Percentiles rank a stretch among this genome's conserved stretches.
Conservation (phyloP, 306 rosid genomes). For the Citrullus amarus region DNA sequence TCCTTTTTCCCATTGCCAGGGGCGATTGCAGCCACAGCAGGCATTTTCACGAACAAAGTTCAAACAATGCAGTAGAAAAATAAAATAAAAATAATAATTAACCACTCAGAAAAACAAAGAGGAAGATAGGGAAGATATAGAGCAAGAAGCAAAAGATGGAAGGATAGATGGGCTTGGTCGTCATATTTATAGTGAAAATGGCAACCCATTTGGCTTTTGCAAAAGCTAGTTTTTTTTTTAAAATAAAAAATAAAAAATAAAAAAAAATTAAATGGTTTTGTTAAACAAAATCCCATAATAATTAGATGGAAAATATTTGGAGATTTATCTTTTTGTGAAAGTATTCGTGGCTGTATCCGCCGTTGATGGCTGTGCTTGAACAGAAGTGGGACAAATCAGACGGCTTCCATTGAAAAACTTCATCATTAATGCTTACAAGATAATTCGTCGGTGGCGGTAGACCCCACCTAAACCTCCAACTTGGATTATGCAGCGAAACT, state of each 20-base stretch:
- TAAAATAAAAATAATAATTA: not conserved
- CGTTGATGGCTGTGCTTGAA: not conserved
- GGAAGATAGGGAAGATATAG: not conserved
- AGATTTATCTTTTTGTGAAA: not conserved
- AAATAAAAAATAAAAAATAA: too few species aligned
- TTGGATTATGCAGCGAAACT: not conserved
- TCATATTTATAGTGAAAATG: not conserved
- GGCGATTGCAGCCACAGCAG: conserved; percentile 41
- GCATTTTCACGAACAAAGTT: conserved; percentile 31
- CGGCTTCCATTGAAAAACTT: not conserved
- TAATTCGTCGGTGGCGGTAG: conserved; percentile 8
- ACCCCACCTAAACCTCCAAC: not conserved
- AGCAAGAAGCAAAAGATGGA: not conserved
- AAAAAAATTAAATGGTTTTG: too few species aligned
- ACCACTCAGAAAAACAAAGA: not conserved
- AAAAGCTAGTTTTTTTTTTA: not conserved
- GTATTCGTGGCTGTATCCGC: not conserved
- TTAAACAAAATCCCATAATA: too few species aligned
- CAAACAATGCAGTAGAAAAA: not conserved
- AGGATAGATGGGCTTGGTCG: not conserved
- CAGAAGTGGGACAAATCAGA: not conserved
- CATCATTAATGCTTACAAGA: conserved; percentile 7
- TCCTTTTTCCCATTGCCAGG: conserved; percentile 21
- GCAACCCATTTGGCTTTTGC: not conserved
- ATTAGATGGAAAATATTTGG: not conserved